These are phyloP conservation scores for Aspergillus glaucus DNA, from an alignment of 2,329 filamentous ascomycete species.

Conservation along the genomic window DNA sequence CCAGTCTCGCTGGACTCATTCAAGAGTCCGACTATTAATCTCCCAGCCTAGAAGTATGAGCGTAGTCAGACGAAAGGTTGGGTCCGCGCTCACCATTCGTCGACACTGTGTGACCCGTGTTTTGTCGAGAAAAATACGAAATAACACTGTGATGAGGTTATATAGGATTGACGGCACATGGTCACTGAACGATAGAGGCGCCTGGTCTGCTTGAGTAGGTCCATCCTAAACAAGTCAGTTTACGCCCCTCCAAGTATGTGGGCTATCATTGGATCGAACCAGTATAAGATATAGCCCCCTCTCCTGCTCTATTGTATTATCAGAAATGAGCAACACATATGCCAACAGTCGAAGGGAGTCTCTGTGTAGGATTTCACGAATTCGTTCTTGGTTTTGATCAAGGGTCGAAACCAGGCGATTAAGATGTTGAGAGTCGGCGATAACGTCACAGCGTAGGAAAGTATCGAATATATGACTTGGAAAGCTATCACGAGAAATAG, in stretches of 20 bases:
- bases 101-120: background rate
- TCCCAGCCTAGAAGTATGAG: conserved; percentile 18
- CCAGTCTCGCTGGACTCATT: conserved; percentile 7
- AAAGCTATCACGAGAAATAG: background rate
- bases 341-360: conserved; percentile 9
- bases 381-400: background rate
- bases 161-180: background rate
- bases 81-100: conserved; percentile 13
- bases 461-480: background rate
- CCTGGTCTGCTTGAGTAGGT: background rate
- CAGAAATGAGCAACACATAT: conserved; percentile 11
- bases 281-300: conserved; percentile 12
- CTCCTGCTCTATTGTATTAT: conserved; percentile 2
- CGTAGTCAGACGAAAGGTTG: background rate
- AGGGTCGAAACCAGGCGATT: background rate
- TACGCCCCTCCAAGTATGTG: background rate
- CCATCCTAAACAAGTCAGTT: conserved; percentile 6
- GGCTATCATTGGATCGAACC: conserved; percentile 4
- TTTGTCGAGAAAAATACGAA: conserved; percentile 4
- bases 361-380: conserved; percentile 3
- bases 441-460: background rate
- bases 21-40: conserved; percentile 17
- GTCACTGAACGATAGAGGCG: conserved; percentile 1
- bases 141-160: background rate
- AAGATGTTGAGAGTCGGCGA: background rate